phyloP scores from a whole-genome alignment of 257 asterid genomes.

The Fraxinus anomala region DNA sequence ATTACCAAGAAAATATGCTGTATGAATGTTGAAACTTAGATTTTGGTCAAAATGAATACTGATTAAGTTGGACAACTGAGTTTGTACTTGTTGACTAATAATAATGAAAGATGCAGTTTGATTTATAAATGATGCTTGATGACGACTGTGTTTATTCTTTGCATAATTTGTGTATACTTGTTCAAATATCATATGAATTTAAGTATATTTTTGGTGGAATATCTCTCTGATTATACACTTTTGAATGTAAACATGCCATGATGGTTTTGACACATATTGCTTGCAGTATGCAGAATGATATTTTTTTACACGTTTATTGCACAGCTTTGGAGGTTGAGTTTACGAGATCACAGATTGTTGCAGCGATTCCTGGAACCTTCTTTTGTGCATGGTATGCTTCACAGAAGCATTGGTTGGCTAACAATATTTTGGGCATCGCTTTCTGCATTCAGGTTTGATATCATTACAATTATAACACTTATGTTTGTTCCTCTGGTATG shows the following conservation, averaged over 20 bases:
- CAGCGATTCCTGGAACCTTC: constrained; percentile 92
- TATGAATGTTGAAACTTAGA: too few species aligned
- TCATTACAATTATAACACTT: constrained; percentile 2
- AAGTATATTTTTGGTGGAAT: too few species aligned
- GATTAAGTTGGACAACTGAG: too few species aligned
- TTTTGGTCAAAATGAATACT: too few species aligned
- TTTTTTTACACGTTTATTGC: constrained; percentile 32
- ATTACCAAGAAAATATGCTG: too few species aligned
- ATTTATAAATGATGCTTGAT: too few species aligned
- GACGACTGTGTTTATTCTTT: too few species aligned
- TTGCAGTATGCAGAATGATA: constrained; percentile 10
- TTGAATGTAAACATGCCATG: not conserved
- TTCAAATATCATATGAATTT: too few species aligned
- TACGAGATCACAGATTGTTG: constrained; percentile 78
- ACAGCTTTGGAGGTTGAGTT: constrained; percentile 93
- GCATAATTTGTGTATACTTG: too few species aligned
- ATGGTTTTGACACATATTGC: not conserved
- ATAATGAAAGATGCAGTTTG: too few species aligned
- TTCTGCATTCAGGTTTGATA: constrained; percentile 86
- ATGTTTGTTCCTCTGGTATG: not conserved
- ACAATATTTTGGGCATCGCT: constrained; percentile 89
- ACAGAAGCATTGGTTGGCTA: constrained; percentile 98
- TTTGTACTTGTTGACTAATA: too few species aligned
- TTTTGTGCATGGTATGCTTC: constrained; percentile 97
- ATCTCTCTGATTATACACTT: too few species aligned